Base-by-base conservation (phyloP, 306 rosid species). In the Oemleria cerasiformis region DNA sequence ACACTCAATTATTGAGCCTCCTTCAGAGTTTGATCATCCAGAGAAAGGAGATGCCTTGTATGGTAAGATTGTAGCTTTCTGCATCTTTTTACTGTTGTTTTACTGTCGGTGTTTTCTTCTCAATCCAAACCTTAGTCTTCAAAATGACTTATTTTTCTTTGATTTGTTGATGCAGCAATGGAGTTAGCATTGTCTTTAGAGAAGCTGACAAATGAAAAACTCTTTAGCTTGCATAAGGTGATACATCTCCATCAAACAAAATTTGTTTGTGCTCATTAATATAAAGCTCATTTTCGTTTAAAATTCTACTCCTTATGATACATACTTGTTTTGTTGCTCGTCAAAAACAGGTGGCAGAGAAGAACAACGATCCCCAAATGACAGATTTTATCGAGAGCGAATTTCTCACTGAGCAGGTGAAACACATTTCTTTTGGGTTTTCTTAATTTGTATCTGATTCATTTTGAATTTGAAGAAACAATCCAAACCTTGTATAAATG, bases 161-260 rank as follows among this genome's bases (percentile, higher is more conserved):
- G 51, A 19, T 56, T 25, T 30, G 14, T 42, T 69, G 13, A 69
- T 80, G 77, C 86, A 94, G 97, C 97, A 45, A 94, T 89, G 97
- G 97, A 94, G 75, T 93, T 94, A 4, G 88, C 90, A 7, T 59
- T 94, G 49, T 88, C 99, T 47, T 74, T 91, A 77, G 99, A 94
- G 86, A 94, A 91, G 87, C 83, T 91, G 60, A 88, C 91, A 7
- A 87, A 86, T 80, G 91, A 89, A 72, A 94, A 91, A 69, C 88
- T 94, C 68, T 88, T 91, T 62, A 79, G 78, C 70, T 85, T 94
- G 80, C 90, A 89, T 67, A 53, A 55, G 63, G 97, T 91, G 82
- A 70, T 78, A 63, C 73, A 61, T 68, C 41, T 50, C 60, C 50
- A 58, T 50, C 39, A 54, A 64, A 25, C 7, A 39, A 20, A 16